Evolutionary conservation across 768 basidiomycete genomes (phyloP), one percentile per base, ranked within the genome.

Genomic region (Pholiota microspora): DNA sequence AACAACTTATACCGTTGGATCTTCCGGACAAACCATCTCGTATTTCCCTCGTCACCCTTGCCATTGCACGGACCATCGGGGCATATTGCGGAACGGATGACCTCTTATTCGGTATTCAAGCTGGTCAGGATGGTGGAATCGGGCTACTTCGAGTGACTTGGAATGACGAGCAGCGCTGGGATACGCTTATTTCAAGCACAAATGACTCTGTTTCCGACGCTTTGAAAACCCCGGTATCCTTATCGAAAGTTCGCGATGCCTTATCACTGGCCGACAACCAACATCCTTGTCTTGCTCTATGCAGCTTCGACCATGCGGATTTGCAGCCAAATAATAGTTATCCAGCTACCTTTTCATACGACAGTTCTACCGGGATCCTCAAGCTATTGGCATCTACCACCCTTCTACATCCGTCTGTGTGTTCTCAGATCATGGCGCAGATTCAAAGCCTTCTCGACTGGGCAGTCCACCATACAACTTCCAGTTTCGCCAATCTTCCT

Each of bases 61-160:
- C 63, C 8, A 54, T 69, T 29, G 62, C 67, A 4, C 62, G 66
- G n/a, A 63, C 67, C 16, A 54, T 71, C 16, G 69, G 65, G 12
- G 54, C 58, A 8, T 72, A 72, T 52, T 71, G 69, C 53, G 64
- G 65, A 13, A 58, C 59, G 18, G 57, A 62, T 9, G 71, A 72
- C 51, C 45, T 72, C 24, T 56, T 72, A 0, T 53, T 72, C 18
- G 68, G 64, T n/a, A 44, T 65, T n/a, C 55, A 59, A 44, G 21
- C 49, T 6, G 32, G 23, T 12, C 46, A 53, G 18, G 58, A 61
- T 21, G 15, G 40, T 7, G 38, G 40, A 4, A 38, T 35, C 24
- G 44, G 36, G 8, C 59, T 64, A 40, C 54, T 70, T 24, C 59
- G 70, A 8, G 56, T 69, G 6, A 23, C 51, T 21, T 72, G 71